Percentiles rank a stretch among this genome's conserved stretches.
Conservation (phyloP, 129 eudicot species). For the Kitagawia praeruptora region DNA sequence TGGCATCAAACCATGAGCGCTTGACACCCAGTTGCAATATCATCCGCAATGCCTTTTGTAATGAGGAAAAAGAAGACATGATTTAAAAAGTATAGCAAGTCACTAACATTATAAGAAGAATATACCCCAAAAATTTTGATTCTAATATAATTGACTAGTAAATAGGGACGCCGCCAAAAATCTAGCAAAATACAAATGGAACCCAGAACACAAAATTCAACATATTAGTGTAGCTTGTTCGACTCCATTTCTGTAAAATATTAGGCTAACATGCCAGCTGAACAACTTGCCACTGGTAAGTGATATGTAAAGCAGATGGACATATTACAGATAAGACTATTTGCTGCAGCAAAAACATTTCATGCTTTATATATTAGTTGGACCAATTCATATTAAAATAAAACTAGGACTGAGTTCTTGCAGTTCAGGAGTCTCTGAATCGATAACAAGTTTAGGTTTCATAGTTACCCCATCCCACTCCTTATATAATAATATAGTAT, state of each 20-base stretch:
- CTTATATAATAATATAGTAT: not conserved
- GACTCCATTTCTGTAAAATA: not conserved
- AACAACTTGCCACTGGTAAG: not conserved
- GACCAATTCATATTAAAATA: not conserved
- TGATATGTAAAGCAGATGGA: not conserved
- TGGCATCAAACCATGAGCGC: constrained; percentile 71
- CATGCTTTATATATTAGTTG: not conserved
- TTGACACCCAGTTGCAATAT: constrained; percentile 88
- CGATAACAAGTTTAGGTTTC: not conserved
- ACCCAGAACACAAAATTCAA: not conserved
- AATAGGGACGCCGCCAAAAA: not conserved
- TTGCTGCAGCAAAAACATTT: not conserved
- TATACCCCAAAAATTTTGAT: not conserved
- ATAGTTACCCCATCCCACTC: not conserved
- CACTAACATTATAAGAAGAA: not conserved
- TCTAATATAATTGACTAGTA: not conserved
- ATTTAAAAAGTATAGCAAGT: not conserved
- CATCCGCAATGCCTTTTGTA: constrained; percentile 71
- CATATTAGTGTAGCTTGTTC: not conserved
- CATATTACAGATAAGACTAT: not conserved
- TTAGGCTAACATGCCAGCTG: not conserved
- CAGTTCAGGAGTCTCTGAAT: constrained; percentile 2
- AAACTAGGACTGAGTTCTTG: not conserved
- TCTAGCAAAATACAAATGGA: not conserved
- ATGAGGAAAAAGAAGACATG: not conserved